Evolutionary conservation across 2,329 filamentous ascomycete genomes (phyloP), one percentile per base, ranked within the genome.

Genomic region (Tolypocladium endophyticum): DNA sequence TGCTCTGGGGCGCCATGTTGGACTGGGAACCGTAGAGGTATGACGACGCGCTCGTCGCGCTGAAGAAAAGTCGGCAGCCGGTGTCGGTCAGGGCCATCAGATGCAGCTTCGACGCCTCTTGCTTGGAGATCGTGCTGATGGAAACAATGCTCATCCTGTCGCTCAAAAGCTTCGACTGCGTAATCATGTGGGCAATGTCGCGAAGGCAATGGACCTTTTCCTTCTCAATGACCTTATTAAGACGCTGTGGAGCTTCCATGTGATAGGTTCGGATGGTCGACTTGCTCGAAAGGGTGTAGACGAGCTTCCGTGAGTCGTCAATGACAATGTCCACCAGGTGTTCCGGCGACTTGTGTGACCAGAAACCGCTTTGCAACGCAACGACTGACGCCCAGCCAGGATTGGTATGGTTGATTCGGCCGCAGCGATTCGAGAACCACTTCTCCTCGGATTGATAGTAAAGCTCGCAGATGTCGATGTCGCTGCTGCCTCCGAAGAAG

Each of bases 391-490:
- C 81, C 78, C 89, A 87, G 39, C 88, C 87, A 4, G 84, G 86
- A 71, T 84, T 87, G 56, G 88, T 93, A 72, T 97, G 94, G 70
- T 95, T 95, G 63, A 93, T 86, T 74, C 92, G 96, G 61, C 88
- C 87, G 71, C 90, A 95, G 64, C 89, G 85, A 72, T 87, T 92
- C 58, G 89, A 88, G 71, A 99, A 99, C 94, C 94, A 99, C 67
- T 89, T 88, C 74, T 99, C 94, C 72, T 97, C 92, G 69, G 96
- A 92, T 74, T 97, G 93, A 71, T 99, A 99, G 66, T 89, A 92
- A 58, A 99, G 83, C 74, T 99, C 94, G 72, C 94, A 90, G 55
- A 99, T 85, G 67, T 97, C 92, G 64, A 91, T 91, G 64, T 93
- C 90, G 57, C 80, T 82, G 57, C 82, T 83, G 43, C 92, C 90